Percentiles rank a stretch among this genome's conserved stretches.
phyloP scores from a whole-genome alignment of 2,329 filamentous ascomycete genomes.

The Scortechinia acanthostroma region DNA sequence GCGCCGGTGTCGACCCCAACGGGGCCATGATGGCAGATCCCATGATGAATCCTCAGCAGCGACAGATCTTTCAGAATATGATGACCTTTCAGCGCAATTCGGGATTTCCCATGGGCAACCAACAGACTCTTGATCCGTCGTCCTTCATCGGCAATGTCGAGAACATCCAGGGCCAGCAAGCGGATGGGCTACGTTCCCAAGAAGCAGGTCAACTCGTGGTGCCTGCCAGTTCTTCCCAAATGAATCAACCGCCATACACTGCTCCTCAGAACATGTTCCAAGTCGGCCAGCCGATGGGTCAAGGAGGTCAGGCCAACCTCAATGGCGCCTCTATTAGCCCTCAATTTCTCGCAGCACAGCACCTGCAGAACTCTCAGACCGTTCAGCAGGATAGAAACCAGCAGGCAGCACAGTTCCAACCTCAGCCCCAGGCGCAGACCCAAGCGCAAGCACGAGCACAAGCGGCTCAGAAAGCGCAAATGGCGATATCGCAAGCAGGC shows the following conservation, averaged over 20 bases:
- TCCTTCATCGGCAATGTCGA: constrained; percentile 36
- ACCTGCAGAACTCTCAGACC: constrained; percentile 25
- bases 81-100: constrained; percentile 26
- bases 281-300: constrained; percentile 26
- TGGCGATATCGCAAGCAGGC: constrained; percentile 24
- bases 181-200: constrained; percentile 50
- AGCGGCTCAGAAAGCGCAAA: constrained; percentile 32
- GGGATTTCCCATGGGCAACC: constrained; percentile 18
- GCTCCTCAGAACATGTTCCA: constrained; percentile 29
- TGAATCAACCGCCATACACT: constrained; percentile 26
- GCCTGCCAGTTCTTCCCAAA: constrained; percentile 38
- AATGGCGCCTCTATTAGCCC: constrained; percentile 24
- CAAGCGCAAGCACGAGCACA: constrained; percentile 28
- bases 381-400: constrained; percentile 27
- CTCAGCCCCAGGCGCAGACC: constrained; percentile 21
- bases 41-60: constrained; percentile 25
- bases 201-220: constrained; percentile 57
- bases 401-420: constrained; percentile 24
- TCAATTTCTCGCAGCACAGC: constrained; percentile 29
- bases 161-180: constrained; percentile 51
- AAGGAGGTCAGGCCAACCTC: constrained; percentile 20
- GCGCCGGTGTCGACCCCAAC: constrained; percentile 15
- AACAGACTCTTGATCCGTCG: constrained; percentile 18
- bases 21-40: constrained; percentile 21
- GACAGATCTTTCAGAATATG: constrained; percentile 28